A percentile compares a stretch with the other conserved stretches of the same genome.
Conservation (phyloP, 169 alveolate species). For the Toxoplasma gondii region DNA sequence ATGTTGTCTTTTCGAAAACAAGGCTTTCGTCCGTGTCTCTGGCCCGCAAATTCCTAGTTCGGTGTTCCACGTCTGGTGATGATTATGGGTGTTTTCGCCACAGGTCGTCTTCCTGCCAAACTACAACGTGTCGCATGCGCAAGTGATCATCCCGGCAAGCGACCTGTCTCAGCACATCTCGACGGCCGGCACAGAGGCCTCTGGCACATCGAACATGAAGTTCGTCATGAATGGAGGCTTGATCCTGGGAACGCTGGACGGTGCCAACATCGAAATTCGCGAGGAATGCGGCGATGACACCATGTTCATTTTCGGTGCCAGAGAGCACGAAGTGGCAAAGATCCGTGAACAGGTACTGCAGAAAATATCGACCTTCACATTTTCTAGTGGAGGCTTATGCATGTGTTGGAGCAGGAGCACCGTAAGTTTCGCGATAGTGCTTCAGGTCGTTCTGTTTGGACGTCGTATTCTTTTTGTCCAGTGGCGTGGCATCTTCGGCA, state of each 20-base stretch:
- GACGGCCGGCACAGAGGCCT: conserved; percentile 96
- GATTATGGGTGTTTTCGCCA: neutral
- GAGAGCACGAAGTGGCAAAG: conserved; percentile 85
- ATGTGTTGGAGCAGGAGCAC: too few relatives aligned
- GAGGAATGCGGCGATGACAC: conserved; percentile 93
- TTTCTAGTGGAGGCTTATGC: neutral
- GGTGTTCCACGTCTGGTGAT: neutral
- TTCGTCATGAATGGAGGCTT: conserved; percentile 95
- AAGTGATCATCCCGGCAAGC: conserved; percentile 91
- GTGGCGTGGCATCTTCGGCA: too few relatives aligned
- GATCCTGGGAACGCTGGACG: conserved; percentile 95
- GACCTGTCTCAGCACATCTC: conserved; percentile 94
- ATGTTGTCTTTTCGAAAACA: too few relatives aligned
- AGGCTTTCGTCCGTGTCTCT: too few relatives aligned
- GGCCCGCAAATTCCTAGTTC: neutral
- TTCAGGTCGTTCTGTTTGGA: too few relatives aligned
- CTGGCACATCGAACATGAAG: conserved; percentile 96
- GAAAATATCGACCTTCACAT: too few relatives aligned
- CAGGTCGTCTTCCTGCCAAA: conserved; percentile 89
- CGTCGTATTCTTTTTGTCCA: too few relatives aligned
- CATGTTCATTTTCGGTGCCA: conserved; percentile 93
- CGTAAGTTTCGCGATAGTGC: neutral
- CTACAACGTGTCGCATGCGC: conserved; percentile 93
- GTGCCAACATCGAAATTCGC: conserved; percentile 96
- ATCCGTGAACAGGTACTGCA: conserved; percentile 75